Evolutionary conservation across 108 stramenopile genomes (phyloP), one percentile per base, ranked within the genome.

Genomic region (Nitzschia sp.): DNA sequence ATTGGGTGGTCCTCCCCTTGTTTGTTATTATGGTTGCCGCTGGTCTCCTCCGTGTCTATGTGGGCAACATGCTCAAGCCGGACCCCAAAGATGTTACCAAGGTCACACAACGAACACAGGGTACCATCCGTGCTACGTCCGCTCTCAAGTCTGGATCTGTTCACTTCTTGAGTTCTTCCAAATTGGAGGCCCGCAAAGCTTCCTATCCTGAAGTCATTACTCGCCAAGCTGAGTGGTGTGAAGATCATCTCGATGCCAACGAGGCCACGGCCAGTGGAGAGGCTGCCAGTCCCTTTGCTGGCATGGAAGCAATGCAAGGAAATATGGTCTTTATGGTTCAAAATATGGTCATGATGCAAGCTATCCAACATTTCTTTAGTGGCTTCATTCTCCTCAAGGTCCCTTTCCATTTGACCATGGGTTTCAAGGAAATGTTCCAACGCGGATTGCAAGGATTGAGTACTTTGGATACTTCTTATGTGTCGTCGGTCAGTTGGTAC

Each of bases 311-410:
- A 2, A 88, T 96, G 85, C 91, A 94, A 73, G 95, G 95, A 38
- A 92, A 96, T 53, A 95, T 96, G 85, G 89, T 86, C 6, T 96
- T 94, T 53, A 96, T 98, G 92, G 87, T 97, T 0, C 97, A 97
- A 61, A 98, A 99, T 65, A 98, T 99, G 95, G 92, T 97, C 61
- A 97, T 99, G 96, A 98, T 97, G 97, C 91, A 92, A 58, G 94
- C 92, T n/a, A 95, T 97, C 52, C 83, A 83, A 38, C 91, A 93
- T 72, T 99, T 99, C 73, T 98, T 99, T 64, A 75, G 80, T 20
- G 96, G 96, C 21, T 99, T 96, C 69, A 93, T 99, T 41, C 64
- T 98, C 26, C 80, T 98, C 17, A 93, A 94, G 70, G 93, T 99
- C 0, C 98, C 98, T 25, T 97, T 99, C 63, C 89, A 88, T 10